A percentile compares a stretch with the other conserved stretches of the same genome.
Conservation (phyloP, 192 early-diverging fungal species). For the Funneliformis mosseae region DNA sequence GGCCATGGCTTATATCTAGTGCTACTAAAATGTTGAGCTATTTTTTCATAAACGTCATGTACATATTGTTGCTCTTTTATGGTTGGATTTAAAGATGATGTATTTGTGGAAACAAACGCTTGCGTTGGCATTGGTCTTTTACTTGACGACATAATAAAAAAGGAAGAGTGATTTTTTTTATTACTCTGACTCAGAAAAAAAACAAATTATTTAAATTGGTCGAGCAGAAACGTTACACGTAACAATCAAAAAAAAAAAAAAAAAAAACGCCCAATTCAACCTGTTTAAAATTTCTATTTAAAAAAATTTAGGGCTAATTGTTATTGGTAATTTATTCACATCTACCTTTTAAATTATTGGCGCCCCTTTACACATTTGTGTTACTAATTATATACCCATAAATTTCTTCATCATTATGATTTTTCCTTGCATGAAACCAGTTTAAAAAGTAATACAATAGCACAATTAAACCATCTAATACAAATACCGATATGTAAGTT, state of each 20-base stretch:
- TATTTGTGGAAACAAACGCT: neutral
- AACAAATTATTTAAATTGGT: too few relatives aligned
- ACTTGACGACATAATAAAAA: neutral
- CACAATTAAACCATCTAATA: neutral
- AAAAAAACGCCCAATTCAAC: too few relatives aligned
- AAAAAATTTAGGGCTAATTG: too few relatives aligned
- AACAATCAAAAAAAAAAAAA: too few relatives aligned
- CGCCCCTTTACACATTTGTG: too few relatives aligned
- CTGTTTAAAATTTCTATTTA: too few relatives aligned
- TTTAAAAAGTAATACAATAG: neutral
- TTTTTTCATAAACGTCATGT: constrained; percentile 89
- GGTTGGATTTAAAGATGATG: neutral
- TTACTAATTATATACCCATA: too few relatives aligned
- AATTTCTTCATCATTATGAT: neutral
- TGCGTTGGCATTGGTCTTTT: neutral
- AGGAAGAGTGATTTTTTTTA: neutral
- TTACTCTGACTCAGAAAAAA: too few relatives aligned
- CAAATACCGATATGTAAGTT: neutral
- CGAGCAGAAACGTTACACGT: too few relatives aligned
- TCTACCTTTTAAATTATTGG: too few relatives aligned
- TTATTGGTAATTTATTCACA: too few relatives aligned
- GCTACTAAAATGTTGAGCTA: constrained; percentile 90
- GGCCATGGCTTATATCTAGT: constrained; percentile 99
- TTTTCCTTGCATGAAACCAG: neutral
- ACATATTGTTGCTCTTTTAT: constrained; percentile 79